Percentiles rank a stretch among this genome's conserved stretches.
These are phyloP conservation scores for Coffea humblotiana DNA, from an alignment of 305 asterid genomes.

Conservation along the genomic window DNA sequence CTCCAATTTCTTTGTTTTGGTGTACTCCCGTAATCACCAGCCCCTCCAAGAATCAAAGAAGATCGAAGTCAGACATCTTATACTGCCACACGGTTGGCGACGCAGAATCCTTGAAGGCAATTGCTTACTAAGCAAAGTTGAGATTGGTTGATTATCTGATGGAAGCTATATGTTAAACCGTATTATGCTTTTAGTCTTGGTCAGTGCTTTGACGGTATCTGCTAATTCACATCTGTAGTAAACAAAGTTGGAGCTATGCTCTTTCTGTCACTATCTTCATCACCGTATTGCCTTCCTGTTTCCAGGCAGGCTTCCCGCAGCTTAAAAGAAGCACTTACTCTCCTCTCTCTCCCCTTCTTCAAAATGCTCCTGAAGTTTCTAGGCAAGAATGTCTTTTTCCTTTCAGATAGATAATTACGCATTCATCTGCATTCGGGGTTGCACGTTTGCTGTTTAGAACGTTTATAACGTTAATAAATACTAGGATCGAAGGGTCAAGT, in stretches of 20 bases:
- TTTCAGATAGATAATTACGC: neutral
- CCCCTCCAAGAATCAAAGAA: neutral
- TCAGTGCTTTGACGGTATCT: neutral
- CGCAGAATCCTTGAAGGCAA: neutral
- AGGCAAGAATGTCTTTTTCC: neutral
- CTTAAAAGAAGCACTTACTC: neutral
- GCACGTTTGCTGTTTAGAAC: neutral
- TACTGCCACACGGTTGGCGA: neutral
- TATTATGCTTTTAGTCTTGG: neutral
- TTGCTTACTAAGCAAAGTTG: neutral
- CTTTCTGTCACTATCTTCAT: neutral
- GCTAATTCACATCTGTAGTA: neutral
- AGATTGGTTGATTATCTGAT: neutral
- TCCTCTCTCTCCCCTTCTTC: neutral
- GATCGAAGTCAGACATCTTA: neutral
- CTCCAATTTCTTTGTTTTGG: neutral
- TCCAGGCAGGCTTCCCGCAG: neutral
- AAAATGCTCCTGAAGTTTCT: neutral
- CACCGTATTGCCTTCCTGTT: neutral
- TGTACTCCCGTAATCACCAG: neutral
- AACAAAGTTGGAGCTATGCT: neutral
- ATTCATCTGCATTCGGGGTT: neutral
- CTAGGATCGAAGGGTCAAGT: neutral
- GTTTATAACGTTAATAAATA: neutral
- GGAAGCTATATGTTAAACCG: neutral